Evolutionary conservation across 192 early-diverging fungal genomes (phyloP).

Genomic region (Mortierella alpina): DNA sequence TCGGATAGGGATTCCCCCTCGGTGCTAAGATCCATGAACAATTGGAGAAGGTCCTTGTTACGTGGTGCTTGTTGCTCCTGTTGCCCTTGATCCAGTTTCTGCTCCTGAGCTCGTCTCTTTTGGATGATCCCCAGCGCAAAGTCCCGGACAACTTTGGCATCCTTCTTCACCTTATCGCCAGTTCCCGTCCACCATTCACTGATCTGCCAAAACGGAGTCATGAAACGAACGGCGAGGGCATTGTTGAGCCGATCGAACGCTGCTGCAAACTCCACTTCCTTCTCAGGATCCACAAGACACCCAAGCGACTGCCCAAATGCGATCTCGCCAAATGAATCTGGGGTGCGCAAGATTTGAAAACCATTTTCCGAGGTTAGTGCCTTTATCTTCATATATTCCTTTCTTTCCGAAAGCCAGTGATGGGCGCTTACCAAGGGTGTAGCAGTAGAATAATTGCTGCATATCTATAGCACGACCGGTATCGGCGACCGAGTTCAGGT

Average conservation of each 20-base stretch:
- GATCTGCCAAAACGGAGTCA: constrained; percentile 28
- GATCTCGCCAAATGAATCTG: constrained; percentile 50
- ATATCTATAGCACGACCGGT: constrained; percentile 47
- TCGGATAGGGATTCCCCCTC: constrained; percentile 41
- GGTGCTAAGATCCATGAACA: constrained; percentile 57
- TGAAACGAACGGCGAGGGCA: constrained; percentile 15
- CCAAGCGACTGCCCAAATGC: constrained; percentile 44
- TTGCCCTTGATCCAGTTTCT: no score
- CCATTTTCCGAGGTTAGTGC: neutral
- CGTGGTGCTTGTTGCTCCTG: constrained; percentile 2
- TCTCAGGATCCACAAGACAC: constrained; percentile 25
- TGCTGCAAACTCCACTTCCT: constrained; percentile 54
- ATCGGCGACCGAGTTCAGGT: constrained; percentile 27
- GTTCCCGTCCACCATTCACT: constrained; percentile 34
- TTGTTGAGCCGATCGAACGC: constrained; percentile 64
- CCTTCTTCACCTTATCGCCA: constrained; percentile 10
- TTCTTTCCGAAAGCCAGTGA: neutral
- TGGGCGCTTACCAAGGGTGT: constrained; percentile 36
- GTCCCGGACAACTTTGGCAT: constrained; percentile 19
- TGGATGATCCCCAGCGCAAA: constrained; percentile 41
- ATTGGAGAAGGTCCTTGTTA: constrained; percentile 44
- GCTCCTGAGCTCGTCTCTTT: constrained; percentile 20
- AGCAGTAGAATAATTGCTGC: constrained; percentile 56
- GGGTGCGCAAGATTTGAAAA: neutral
- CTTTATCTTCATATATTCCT: neutral